phyloP scores from a whole-genome alignment of 805 yeast species.

The Nakazawaea pomicola region DNA sequence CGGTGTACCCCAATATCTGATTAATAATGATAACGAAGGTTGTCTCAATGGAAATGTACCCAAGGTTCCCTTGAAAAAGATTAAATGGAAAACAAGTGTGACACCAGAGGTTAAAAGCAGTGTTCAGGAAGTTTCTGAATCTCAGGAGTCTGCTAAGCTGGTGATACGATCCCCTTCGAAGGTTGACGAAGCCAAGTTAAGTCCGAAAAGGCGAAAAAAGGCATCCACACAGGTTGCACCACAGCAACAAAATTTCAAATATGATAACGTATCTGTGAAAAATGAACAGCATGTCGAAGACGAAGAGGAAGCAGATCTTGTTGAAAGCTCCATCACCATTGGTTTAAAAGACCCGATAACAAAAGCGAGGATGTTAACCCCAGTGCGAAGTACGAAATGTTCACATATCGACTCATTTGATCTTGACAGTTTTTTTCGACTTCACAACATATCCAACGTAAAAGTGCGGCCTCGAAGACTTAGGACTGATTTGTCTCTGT shows the following conservation, averaged over 20 bases:
- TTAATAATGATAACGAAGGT: too few relatives aligned
- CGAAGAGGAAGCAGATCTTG: slow-evolving; percentile 24
- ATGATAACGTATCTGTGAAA: too few relatives aligned
- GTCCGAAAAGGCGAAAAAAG: too few relatives aligned
- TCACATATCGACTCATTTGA: slow-evolving; percentile 33
- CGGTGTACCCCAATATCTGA: too few relatives aligned
- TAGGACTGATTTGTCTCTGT: slow-evolving; percentile 19
- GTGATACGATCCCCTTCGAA: too few relatives aligned
- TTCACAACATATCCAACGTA: slow-evolving; percentile 21
- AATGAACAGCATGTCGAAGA: too few relatives aligned
- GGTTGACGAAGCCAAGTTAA: too few relatives aligned
- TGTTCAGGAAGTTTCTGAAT: too few relatives aligned
- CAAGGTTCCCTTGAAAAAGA: slow-evolving; percentile 12
- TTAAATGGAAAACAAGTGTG: slow-evolving; percentile 7
- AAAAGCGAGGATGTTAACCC: slow-evolving; percentile 23
- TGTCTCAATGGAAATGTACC: too few relatives aligned
- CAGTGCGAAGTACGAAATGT: slow-evolving; percentile 26
- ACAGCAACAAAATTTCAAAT: too few relatives aligned
- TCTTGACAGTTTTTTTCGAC: slow-evolving; percentile 22
- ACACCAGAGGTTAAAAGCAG: slow-evolving; percentile 11
- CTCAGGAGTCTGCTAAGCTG: too few relatives aligned
- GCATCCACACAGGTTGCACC: too few relatives aligned
- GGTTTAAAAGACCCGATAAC: slow-evolving; percentile 29
- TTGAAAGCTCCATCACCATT: slow-evolving; percentile 23
- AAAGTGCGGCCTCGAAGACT: slow-evolving; percentile 15